These are phyloP conservation scores for Colletotrichum sp. DNA, from an alignment of 2,329 filamentous ascomycete genomes.

Conservation along the genomic window DNA sequence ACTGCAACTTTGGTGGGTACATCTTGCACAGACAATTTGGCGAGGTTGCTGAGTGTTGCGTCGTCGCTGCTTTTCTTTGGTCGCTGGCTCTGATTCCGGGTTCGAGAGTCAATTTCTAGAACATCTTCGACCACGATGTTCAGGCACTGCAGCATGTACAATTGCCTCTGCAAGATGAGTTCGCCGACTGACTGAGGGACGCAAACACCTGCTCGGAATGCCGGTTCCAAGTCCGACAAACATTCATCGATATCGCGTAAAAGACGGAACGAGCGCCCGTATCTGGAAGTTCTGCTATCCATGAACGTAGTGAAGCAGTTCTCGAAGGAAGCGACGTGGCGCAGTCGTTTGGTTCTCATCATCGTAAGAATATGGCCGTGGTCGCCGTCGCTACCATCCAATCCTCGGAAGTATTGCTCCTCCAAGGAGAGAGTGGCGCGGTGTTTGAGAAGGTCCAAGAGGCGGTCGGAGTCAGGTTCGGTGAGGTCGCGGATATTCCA, in stretches of 20 bases:
- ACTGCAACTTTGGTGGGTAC: neutral
- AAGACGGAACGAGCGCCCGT: neutral
- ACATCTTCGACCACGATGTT: neutral
- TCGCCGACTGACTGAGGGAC: neutral
- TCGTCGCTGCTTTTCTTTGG: neutral
- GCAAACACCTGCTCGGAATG: neutral
- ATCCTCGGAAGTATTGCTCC: conserved; percentile 38
- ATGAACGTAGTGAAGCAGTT: neutral
- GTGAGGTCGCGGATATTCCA: conserved; percentile 48
- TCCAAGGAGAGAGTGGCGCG: conserved; percentile 37
- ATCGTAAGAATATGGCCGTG: neutral
- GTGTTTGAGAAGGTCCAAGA: conserved; percentile 44
- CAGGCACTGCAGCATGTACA: neutral
- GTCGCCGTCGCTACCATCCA: conserved; percentile 13
- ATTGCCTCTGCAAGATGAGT: neutral
- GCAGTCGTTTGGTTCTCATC: neutral
- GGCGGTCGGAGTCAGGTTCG: conserved; percentile 34
- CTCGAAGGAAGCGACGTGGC: neutral
- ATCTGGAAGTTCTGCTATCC: neutral
- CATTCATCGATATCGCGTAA: neutral
- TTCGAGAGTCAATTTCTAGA: neutral
- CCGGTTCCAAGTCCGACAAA: neutral
- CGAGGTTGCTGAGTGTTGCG: neutral
- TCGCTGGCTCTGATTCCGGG: neutral
- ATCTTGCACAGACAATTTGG: neutral